Percentiles rank a stretch among this genome's conserved stretches.
Conservation (phyloP, 2,329 filamentous ascomycete species). For the Bisporella sp. region DNA sequence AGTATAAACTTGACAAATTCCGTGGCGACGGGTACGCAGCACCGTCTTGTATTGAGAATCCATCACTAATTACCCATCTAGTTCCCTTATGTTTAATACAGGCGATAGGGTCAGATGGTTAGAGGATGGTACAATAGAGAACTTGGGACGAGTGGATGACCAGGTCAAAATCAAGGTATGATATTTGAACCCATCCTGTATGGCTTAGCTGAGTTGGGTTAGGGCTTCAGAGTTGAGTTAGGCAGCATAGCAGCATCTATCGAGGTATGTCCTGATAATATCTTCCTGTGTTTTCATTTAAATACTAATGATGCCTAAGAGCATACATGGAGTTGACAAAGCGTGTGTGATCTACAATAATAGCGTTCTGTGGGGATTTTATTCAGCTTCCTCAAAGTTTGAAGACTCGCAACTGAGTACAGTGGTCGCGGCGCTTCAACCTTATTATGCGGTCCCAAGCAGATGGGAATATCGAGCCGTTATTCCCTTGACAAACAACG, state of each 20-base stretch:
- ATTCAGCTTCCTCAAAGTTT: slow-evolving; percentile 22
- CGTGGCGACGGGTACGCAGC: slow-evolving; percentile 38
- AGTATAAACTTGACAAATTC: slow-evolving; percentile 45
- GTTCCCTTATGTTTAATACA: slow-evolving; percentile 50
- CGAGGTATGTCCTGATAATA: slow-evolving; percentile 22
- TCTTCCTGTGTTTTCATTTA: not conserved
- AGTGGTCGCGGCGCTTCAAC: no score
- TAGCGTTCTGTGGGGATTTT: slow-evolving; percentile 43
- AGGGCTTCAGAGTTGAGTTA: slow-evolving; percentile 54
- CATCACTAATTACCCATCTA: slow-evolving; percentile 11
- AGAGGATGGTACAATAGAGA: slow-evolving; percentile 44
- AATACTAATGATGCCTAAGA: not conserved
- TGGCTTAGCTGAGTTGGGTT: slow-evolving; percentile 1
- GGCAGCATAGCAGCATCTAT: slow-evolving; percentile 48
- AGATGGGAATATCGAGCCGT: no score
- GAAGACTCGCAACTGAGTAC: no score
- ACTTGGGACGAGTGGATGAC: slow-evolving; percentile 51
- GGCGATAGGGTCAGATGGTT: slow-evolving; percentile 52
- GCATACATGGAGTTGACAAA: slow-evolving; percentile 38
- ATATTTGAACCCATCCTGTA: not conserved
- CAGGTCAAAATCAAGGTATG: slow-evolving; percentile 53
- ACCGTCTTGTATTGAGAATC: no score
- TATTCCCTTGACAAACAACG: no score
- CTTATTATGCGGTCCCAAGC: no score
- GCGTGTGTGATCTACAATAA: slow-evolving; percentile 42